Evolutionary conservation across 208 protist species (phyloP).

Genomic region (Leishmania turanica): DNA sequence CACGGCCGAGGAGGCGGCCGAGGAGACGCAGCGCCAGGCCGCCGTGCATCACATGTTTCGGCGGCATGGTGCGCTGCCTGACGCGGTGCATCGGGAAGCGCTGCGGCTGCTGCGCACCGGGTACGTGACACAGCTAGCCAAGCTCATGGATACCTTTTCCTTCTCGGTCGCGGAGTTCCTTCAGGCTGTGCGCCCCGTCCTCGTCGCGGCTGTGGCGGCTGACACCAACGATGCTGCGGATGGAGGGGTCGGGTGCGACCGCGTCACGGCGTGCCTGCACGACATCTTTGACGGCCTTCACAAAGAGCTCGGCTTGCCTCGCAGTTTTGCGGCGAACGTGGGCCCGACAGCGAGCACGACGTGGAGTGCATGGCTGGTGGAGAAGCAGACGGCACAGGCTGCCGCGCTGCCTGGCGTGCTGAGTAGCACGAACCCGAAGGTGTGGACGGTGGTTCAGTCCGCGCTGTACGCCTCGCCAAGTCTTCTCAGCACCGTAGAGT

Average conservation of each 20-base stretch:
- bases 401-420: conserved; percentile 25
- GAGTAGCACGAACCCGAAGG: conserved; percentile 30
- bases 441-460: conserved; percentile 72
- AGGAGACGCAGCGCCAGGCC: conserved; percentile 30
- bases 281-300: conserved; percentile 59
- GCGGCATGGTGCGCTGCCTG: conserved; percentile 22
- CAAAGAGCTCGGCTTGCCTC: conserved; percentile 69
- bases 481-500: conserved; percentile 34
- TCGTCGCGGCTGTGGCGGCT: neutral
- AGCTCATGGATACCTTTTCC: conserved; percentile 37
- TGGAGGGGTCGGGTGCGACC: neutral
- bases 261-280: conserved; percentile 11
- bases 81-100: conserved; percentile 28
- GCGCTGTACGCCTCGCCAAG: conserved; percentile 50
- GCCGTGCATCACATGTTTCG: conserved; percentile 35
- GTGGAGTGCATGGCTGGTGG: conserved; percentile 23
- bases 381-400: conserved; percentile 19
- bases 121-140: conserved; percentile 29
- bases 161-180: conserved; percentile 29
- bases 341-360: neutral
- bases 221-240: neutral
- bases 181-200: neutral
- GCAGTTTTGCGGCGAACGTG: conserved; percentile 15
- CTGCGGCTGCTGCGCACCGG: conserved; percentile 33
- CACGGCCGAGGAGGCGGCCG: conserved; percentile 19